phyloP scores from a whole-genome alignment of 2,329 filamentous ascomycete species.

The Zymoseptoria pseudotritici region DNA sequence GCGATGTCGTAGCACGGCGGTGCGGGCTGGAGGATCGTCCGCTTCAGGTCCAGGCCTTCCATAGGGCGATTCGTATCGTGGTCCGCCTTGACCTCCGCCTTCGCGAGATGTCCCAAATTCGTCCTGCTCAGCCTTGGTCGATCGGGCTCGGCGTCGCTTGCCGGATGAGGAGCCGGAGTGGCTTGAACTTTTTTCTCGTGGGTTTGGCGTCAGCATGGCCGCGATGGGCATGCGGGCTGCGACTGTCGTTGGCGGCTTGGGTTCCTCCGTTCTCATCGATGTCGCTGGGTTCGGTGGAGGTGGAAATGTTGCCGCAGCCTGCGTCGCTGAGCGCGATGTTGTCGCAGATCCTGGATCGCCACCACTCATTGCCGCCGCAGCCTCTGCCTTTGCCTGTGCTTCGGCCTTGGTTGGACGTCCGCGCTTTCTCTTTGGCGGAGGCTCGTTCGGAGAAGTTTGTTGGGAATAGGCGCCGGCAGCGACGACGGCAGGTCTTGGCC shows the following conservation, averaged over 20 bases:
- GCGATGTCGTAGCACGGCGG: conserved; percentile 22
- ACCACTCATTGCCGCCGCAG: conserved; percentile 18
- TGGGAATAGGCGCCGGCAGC: conserved; percentile 10
- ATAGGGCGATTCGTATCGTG: conserved; percentile 24
- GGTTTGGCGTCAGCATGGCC: conserved; percentile 27
- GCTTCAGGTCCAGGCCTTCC: conserved; percentile 8
- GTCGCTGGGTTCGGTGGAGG: background rate
- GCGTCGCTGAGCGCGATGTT: conserved; percentile 10
- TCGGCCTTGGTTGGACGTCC: conserved; percentile 43
- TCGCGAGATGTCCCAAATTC: conserved; percentile 6
- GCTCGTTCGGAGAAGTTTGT: conserved; percentile 19
- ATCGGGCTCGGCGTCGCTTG: conserved; percentile 25
- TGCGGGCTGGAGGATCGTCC: conserved; percentile 22
- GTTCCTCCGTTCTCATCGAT: conserved; percentile 10
- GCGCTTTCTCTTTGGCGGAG: conserved; percentile 38
- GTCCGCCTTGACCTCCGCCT: conserved; percentile 3
- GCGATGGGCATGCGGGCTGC: conserved; percentile 29
- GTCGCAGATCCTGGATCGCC: conserved; percentile 35
- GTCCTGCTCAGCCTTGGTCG: conserved; percentile 16
- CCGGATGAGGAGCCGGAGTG: conserved; percentile 25
- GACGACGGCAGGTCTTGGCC: conserved; percentile 35
- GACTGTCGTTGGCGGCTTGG: conserved; percentile 14
- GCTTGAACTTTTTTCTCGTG: conserved; percentile 20
- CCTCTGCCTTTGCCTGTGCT: conserved; percentile 37
- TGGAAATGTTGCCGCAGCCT: conserved; percentile 5